phyloP scores from a whole-genome alignment of 164 flowering plant species.

The Stephania japonica region DNA sequence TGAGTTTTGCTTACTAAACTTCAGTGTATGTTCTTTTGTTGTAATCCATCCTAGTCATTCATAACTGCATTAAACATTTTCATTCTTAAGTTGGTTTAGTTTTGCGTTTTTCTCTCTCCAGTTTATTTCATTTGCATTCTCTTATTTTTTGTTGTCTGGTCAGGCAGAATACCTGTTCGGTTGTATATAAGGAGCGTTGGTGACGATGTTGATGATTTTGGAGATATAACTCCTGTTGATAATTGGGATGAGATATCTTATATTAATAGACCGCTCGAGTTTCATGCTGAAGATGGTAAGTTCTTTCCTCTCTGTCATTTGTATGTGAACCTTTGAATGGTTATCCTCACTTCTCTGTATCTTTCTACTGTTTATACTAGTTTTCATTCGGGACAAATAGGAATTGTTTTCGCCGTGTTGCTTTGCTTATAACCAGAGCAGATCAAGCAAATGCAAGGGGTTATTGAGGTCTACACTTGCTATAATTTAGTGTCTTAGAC shows the following conservation, averaged over 20 bases:
- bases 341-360: not conserved
- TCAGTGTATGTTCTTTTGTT: not conserved
- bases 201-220: constrained; percentile 58
- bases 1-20: not conserved
- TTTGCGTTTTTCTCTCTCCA: constrained; percentile 1
- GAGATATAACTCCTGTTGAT: constrained; percentile 55
- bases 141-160: constrained; percentile 20
- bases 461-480: not conserved
- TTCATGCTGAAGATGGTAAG: constrained; percentile 54
- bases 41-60: not conserved
- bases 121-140: constrained; percentile 1
- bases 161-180: constrained; percentile 91
- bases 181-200: constrained; percentile 55
- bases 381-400: not conserved
- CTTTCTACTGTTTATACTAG: not conserved
- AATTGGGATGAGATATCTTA: constrained; percentile 79
- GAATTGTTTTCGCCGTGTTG: not conserved
- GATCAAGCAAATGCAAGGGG: not conserved
- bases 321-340: not conserved
- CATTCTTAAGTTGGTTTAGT: not conserved
- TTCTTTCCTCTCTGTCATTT: not conserved
- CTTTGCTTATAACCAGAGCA: not conserved
- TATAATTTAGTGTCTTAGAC: too few relatives aligned
- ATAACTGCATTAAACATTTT: not conserved
- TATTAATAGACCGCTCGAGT: constrained; percentile 77